Evolutionary conservation across 331 rosid species (phyloP), one percentile per base, ranked within the genome.

Genomic region (Pyrus hybrid): DNA sequence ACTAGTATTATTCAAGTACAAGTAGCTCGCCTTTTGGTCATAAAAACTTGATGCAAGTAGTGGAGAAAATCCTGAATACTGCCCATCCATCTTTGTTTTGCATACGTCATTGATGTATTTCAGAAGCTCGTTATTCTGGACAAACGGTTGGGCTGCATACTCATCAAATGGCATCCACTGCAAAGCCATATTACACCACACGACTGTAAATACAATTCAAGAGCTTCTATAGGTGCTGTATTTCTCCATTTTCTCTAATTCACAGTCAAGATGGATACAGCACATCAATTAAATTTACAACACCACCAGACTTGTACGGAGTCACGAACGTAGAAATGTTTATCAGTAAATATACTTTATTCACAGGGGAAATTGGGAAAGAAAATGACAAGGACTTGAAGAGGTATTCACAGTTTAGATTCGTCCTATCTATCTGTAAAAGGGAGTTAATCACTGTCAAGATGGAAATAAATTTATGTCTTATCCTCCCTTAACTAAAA

Each of bases 161-260:
- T 92, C 92, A 79, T 86, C 89, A 58, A 90, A 85, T 75, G 90
- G 84, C 86, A 94, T 90, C 97, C 97, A 94, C 97, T 94, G 91
- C 84, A 76, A 75, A 20, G 23, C 77, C 17, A 85, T 10, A 47
- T 21, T 66, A 60, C 61, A 37, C 20, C 67, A 73, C 41, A 37
- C 20, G 25, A 37, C 41, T 2, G 61, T 13, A 22, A 3, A 16
- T 33, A 20, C 5, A 45, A 26, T 25, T 28, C 37, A 68, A 51
- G 63, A 47, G 62, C 26, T 69, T 8, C 17, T 68, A 17, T 16
- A 41, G 66, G 56, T 67, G 60, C 35, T 45, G 35, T 4, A 68
- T 49, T 18, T 47, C 8, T 14, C 18, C 32, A 25, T 47, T 14
- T 25, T 45, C 61, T 14, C 23, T 16, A 1, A 26, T 26, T 70